Evolutionary conservation across 495 filamentous ascomycete genomes (phyloP), one percentile per base, ranked within the genome.

Genomic region (Aspergillus homomorphus): DNA sequence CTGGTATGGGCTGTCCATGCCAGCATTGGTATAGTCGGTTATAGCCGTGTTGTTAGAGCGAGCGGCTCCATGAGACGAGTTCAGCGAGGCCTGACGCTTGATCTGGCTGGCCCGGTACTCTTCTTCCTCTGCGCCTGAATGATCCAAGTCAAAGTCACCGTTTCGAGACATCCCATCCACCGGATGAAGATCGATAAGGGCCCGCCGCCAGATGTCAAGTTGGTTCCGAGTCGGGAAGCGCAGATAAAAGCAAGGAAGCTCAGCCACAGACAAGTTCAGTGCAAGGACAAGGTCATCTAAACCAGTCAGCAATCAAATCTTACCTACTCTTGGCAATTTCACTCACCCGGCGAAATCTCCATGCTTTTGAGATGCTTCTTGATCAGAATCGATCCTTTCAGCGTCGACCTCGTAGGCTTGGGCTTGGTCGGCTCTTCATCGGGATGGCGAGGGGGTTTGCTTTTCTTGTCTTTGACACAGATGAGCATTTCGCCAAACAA

Each of bases 401-500:
- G 77, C 7, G 92, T 96, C 74, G 87, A 96, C 54, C 90, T 85
- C 3, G 82, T 86, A 7, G 81, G 71, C 69, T 89, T 94, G 46
- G 76, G 80, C 65, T 77, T 80, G 23, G 78, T 68, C n/a, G 73
- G 69, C 4, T 79, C 79, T 16, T 85, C 83, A 28, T 81, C 77
- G 22, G 75, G 76, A 23, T 83, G 82, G 41, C 84, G 82, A 62
- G 69, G 70, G 7, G 82, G 79, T 4, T 77, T 61, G 23, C 79
- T 71, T 71, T 92, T 95, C 82, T 96, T 97, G 68, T 98, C 94
- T 73, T 97, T 99, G 58, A 98, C 91, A 69, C 94, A 99, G 62
- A 99, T 99, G 53, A 99, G 91, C 94, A 99, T 99, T 73, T 98
- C 94, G 3, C 88, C 89, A 68, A 98, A 99, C 20, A 99, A 82